Base-by-base conservation (phyloP, 768 basidiomycete species). In the Chiua virens region DNA sequence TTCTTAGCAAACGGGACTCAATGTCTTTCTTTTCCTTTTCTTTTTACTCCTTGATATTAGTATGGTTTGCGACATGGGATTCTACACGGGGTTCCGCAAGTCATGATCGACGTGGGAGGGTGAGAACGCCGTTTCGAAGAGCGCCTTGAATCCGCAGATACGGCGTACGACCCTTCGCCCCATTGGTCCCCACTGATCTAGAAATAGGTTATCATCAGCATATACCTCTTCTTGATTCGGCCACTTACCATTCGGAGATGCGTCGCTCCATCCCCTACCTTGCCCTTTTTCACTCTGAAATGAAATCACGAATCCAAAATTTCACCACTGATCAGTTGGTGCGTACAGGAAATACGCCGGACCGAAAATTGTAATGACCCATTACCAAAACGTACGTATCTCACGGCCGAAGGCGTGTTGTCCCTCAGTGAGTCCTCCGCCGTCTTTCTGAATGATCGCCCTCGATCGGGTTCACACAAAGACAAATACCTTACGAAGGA, bases 221-320 rank as follows among this genome's bases (percentile, higher is more conserved):
- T 36, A 49, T 41, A 32, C 17, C 35, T 22, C 38, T 25, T 23
- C 42, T 50, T 50, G 28, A 53, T 50, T 48, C 27, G 40, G 52
- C 23, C 48, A 54, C 54, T 48, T 57, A 53, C 56, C 41, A 47
- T 57, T 49, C 52, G 22, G 23, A 51, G 45, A 27, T 14, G 30
- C 20, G 34, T 9, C 13, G 17, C 15, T 17, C 34, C 49, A n/a
- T 13, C 21, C 22, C 22, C 30, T 45, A 35, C 51, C 30, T 28
- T 42, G 25, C 14, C 8, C 23, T 4, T 37, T 17, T 47, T 15
- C 18, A 41, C 38, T 44, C 44, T 46, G 47, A 30, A 53, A 49
- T 25, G 25, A 43, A 43, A 42, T 55, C 48, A 30, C 34, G 38
- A 43, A 25, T 30, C 27, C 21, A 36, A 23, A 30, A 34, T 10